Percentiles rank a stretch among this genome's conserved stretches.
Evolutionary conservation across 345 rosid genomes (phyloP).

Genomic region (Camelina laxa): DNA sequence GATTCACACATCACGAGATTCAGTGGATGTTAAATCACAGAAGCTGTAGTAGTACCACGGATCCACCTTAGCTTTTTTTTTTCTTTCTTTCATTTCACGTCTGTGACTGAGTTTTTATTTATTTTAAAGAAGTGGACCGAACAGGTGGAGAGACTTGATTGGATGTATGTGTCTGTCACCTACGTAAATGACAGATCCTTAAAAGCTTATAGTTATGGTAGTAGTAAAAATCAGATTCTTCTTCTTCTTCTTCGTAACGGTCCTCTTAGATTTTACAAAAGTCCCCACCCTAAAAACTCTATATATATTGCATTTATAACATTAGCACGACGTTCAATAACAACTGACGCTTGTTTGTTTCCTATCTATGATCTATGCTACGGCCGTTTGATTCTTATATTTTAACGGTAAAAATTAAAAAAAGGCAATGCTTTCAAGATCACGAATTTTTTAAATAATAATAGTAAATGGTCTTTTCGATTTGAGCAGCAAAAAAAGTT

Average conservation of each 20-base stretch:
- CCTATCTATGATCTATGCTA: constrained; percentile 11
- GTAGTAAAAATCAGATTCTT: constrained; percentile 16
- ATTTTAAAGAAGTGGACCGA: constrained; percentile 2
- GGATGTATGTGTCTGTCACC: constrained; percentile 31
- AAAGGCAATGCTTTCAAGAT: not conserved
- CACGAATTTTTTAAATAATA: too few species aligned
- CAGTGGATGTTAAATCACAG: constrained; percentile 34
- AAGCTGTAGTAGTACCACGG: constrained; percentile 43
- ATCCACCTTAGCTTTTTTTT: constrained; percentile 25
- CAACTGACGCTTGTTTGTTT: constrained; percentile 14
- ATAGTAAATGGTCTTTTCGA: too few species aligned
- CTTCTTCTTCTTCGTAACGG: constrained; percentile 37
- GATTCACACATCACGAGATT: constrained; percentile 46
- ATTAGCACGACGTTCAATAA: constrained; percentile 17
- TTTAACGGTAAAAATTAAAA: not conserved
- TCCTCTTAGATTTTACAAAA: constrained; percentile 26
- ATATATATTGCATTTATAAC: constrained; percentile 16
- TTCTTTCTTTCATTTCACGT: constrained; percentile 28
- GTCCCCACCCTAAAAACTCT: constrained; percentile 25
- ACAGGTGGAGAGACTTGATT: constrained; percentile 23
- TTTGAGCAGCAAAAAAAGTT: too few species aligned
- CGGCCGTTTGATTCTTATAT: constrained; percentile 17
- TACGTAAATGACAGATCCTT: constrained; percentile 43
- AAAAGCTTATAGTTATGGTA: constrained; percentile 12
- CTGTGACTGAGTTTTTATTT: constrained; percentile 32